These are phyloP conservation scores for Pseudogymnoascus sp. DNA, from an alignment of 2,329 filamentous ascomycete genomes.

Conservation along the genomic window DNA sequence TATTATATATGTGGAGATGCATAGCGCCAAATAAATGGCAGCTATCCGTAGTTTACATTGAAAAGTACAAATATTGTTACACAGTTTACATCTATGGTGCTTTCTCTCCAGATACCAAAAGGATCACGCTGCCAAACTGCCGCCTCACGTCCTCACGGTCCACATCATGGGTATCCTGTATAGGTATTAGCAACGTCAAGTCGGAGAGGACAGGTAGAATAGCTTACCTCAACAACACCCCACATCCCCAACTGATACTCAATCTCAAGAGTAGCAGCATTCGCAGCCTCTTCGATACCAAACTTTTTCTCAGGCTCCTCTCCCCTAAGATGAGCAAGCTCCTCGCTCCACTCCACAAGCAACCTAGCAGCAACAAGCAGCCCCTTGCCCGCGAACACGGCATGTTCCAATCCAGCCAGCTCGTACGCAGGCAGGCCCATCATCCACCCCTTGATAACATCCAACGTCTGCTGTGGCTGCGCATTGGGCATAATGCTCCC, in stretches of 20 bases:
- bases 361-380: constrained; percentile 68
- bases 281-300: constrained; percentile 73
- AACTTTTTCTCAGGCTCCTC: constrained; percentile 40
- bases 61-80: constrained; percentile 3
- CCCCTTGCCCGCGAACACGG: constrained; percentile 77
- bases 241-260: constrained; percentile 83
- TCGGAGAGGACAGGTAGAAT: not conserved
- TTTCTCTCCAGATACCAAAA: constrained; percentile 60
- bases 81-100: constrained; percentile 1
- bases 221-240: constrained; percentile 72
- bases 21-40: not conserved
- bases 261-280: constrained; percentile 73
- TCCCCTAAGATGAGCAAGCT: constrained; percentile 44
- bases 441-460: constrained; percentile 73
- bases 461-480: constrained; percentile 66
- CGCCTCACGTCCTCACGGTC: constrained; percentile 81
- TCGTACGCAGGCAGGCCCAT: constrained; percentile 65
- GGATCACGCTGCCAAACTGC: constrained; percentile 78
- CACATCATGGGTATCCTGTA: constrained; percentile 82
- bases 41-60: not conserved
- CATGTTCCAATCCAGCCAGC: constrained; percentile 78
- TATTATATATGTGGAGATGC: not conserved
- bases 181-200: not conserved
- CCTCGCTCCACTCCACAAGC: constrained; percentile 80
- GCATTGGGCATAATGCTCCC: constrained; percentile 66